Evolutionary conservation across 2,329 filamentous ascomycete species (phyloP), one percentile per base, ranked within the genome.

Genomic region (Cladobotryum protrusum): DNA sequence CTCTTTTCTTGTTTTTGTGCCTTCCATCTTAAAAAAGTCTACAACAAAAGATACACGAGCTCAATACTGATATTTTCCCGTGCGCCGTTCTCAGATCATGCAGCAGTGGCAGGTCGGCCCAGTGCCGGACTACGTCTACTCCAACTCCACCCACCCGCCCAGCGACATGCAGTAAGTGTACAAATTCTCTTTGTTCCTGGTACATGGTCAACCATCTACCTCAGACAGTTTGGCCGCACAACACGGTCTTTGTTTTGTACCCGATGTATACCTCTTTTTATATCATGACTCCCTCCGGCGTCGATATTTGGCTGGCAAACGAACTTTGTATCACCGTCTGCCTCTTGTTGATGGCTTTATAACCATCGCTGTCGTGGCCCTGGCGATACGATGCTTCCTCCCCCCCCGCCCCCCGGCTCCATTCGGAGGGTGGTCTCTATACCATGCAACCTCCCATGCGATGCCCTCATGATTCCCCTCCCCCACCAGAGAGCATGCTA

Each of bases 91-190:
- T 53, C 62, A 79, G 76, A 75, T 68, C 69, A 81, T 81, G 77
- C 75, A 81, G 71, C 76, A 79, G 69, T 81, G 77, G 77, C 75
- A 79, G 67, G 75, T 81, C 66, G 76, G 77, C 69, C 76, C 77
- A 59, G 72, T 81, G 68, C 77, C 77, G 70, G 76, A 79, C 67
- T 78, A 79, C 70, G 72, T 79, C 60, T 79, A 77, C 69, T 68
- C 73, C 64, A 76, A 73, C 67, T 70, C 71, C 67, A 70, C 74
- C 61, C 75, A 77, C 61, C 75, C 75, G 62, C 70, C 73, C 58
- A 76, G 74, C 69, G 75, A 78, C 57, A 76, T 79, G 66, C 76
- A 79, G 77, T 81, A 72, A 80, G 78, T 29, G 24, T 80, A 72
- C 64, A 63, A 67, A 63, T 52, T 65, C 52, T 58, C 52, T 52